Conservation (phyloP, 2,329 filamentous ascomycete species). For the Fusarium armeniacum region DNA sequence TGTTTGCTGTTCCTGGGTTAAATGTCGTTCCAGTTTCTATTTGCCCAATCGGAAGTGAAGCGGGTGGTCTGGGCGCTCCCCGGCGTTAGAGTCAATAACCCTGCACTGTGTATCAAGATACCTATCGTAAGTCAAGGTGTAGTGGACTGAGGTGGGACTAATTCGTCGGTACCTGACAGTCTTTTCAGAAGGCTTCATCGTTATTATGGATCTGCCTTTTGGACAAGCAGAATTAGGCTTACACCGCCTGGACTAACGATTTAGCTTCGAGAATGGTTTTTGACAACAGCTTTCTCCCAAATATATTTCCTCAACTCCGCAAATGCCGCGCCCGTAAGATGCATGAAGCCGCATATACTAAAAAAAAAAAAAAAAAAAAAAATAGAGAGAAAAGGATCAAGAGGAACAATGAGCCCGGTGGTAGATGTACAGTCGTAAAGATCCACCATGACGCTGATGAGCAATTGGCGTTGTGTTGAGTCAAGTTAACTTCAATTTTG, state of each 20-base stretch:
- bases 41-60: constrained; percentile 49
- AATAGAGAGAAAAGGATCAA: constrained; percentile 16
- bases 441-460: constrained; percentile 41
- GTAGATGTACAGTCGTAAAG: constrained; percentile 4
- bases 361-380: not conserved
- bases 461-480: constrained; percentile 1
- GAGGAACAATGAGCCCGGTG: constrained; percentile 10
- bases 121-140: constrained; percentile 9
- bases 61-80: constrained; percentile 37
- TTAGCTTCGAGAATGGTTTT: constrained; percentile 18
- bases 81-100: constrained; percentile 37
- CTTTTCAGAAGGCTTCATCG: constrained; percentile 18
- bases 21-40: constrained; percentile 41
- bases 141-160: constrained; percentile 38
- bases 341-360: constrained; percentile 30
- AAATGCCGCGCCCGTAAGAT: constrained; percentile 14
- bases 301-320: constrained; percentile 23
- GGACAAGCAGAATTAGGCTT: constrained; percentile 22
- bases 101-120: constrained; percentile 45
- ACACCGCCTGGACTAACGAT: constrained; percentile 24
- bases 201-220: constrained; percentile 28
- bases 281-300: constrained; percentile 3
- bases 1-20: constrained; percentile 49
- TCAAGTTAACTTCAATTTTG: constrained; percentile 4
- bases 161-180: constrained; percentile 34